Evolutionary conservation across 2,329 filamentous ascomycete species (phyloP).

Genomic region (Penicillium sp.): DNA sequence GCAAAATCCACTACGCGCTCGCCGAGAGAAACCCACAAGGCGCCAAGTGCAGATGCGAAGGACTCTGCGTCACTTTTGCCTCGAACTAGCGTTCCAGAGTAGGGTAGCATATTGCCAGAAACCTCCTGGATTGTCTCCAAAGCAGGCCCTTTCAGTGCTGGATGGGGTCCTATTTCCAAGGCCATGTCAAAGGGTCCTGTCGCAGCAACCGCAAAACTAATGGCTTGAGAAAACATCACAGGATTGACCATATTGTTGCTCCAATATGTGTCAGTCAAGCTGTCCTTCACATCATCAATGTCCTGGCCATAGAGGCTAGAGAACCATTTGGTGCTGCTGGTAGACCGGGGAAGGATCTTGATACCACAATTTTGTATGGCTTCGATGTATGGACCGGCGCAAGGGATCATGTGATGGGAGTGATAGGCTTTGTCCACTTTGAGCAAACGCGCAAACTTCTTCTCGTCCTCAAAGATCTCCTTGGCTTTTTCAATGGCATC

Average conservation of each 20-base stretch:
- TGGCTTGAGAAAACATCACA: conserved; percentile 25
- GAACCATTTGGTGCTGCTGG: conserved; percentile 22
- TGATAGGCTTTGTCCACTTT: conserved; percentile 48
- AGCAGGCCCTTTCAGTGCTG: conserved; percentile 32
- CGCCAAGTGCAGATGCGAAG: conserved; percentile 17
- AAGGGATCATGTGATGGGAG: conserved; percentile 43
- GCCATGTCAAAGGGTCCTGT: conserved; percentile 19
- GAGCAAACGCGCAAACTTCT: conserved; percentile 41
- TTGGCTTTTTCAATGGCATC: conserved; percentile 34
- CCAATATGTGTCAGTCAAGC: conserved; percentile 27
- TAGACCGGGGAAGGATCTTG: conserved; percentile 3
- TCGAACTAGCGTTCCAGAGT: conserved; percentile 15
- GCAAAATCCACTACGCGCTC: conserved; percentile 17
- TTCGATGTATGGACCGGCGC: conserved; percentile 31
- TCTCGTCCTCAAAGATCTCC: conserved; percentile 31
- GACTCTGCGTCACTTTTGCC: conserved; percentile 11
- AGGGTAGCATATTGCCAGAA: conserved; percentile 15
- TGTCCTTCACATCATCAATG: conserved; percentile 16
- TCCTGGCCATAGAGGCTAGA: conserved; percentile 28
- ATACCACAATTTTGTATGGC: conserved; percentile 18
- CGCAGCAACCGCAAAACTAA: conserved; percentile 14
- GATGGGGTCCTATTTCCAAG: conserved; percentile 38
- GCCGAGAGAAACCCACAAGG: conserved; percentile 17
- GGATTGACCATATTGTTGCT: conserved; percentile 28
- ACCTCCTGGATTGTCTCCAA: conserved; percentile 26